Evolutionary conservation across 2,329 filamentous ascomycete species (phyloP).

Genomic region (Fusarium sp.): DNA sequence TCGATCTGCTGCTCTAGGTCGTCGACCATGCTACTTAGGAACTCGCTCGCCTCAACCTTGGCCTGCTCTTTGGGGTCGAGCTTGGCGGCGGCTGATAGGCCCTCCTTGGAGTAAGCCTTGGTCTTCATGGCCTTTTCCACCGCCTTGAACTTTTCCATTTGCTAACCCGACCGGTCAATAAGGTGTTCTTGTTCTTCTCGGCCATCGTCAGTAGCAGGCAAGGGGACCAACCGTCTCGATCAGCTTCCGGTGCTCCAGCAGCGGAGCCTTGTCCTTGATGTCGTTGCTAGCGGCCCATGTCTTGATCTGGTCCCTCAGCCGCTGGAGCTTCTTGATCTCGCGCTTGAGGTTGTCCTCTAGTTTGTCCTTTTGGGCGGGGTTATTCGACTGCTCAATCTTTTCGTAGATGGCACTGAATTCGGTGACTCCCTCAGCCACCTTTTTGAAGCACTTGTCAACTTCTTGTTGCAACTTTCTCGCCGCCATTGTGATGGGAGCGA

Average conservation of each 20-base stretch:
- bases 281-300: conserved; percentile 99
- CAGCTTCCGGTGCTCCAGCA: conserved; percentile 92
- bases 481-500: conserved; percentile 73
- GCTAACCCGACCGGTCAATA: conserved; percentile 60
- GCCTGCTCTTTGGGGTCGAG: conserved; percentile 98
- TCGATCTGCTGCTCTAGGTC: conserved; percentile 96
- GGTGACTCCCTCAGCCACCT: conserved; percentile 90
- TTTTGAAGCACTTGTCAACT: conserved; percentile 99
- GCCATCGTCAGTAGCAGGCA: conserved; percentile 16
- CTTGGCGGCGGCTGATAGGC: conserved; percentile 88
- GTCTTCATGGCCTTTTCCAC: conserved; percentile 99
- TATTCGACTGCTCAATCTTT: conserved; percentile 93
- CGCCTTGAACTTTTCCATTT: conserved; percentile 99
- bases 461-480: conserved; percentile 97
- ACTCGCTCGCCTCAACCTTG: conserved; percentile 88
- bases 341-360: conserved; percentile 97
- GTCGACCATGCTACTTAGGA: conserved; percentile 87
- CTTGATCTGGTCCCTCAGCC: conserved; percentile 98
- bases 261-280: conserved; percentile 98
- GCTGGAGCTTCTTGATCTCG: conserved; percentile 99
- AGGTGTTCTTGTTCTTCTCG: not conserved
- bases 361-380: conserved; percentile 97
- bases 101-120: conserved; percentile 99
- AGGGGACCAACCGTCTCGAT: conserved; percentile 87
- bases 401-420: conserved; percentile 97